These are phyloP conservation scores for Diplodia mutila DNA, from an alignment of 2,329 filamentous ascomycete species.

Conservation along the genomic window DNA sequence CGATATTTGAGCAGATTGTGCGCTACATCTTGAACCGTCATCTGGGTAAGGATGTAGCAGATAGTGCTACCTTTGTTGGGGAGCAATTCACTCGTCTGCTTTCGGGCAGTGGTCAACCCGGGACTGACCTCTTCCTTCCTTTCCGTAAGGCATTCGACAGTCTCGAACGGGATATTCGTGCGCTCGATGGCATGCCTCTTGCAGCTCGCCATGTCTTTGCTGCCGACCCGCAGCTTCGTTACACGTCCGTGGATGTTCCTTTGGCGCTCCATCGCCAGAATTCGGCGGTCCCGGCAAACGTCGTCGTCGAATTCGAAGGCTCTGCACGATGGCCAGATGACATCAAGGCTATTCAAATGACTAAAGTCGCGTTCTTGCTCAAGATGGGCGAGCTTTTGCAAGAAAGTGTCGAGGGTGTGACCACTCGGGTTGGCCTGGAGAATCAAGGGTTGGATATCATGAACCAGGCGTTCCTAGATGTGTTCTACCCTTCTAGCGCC, in stretches of 20 bases:
- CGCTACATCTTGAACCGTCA: slow-evolving; percentile 72
- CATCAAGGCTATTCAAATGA: slow-evolving; percentile 85
- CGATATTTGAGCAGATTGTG: slow-evolving; percentile 80
- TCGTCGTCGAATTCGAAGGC: slow-evolving; percentile 88
- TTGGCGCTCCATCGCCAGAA: slow-evolving; percentile 51
- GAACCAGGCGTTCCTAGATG: slow-evolving; percentile 82
- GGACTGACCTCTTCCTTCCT: slow-evolving; percentile 64
- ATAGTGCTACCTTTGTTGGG: slow-evolving; percentile 51
- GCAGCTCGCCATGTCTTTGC: slow-evolving; percentile 79
- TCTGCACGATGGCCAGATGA: slow-evolving; percentile 95
- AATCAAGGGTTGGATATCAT: slow-evolving; percentile 69
- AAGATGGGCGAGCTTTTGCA: slow-evolving; percentile 75
- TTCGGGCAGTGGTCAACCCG: slow-evolving; percentile 40
- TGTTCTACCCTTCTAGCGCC: slow-evolving; percentile 71
- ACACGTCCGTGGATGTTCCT: slow-evolving; percentile 65
- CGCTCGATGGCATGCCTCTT: slow-evolving; percentile 82
- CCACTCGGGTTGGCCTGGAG: slow-evolving; percentile 77
- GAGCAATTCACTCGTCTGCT: slow-evolving; percentile 53
- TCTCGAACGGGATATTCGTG: slow-evolving; percentile 77
- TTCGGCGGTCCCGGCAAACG: slow-evolving; percentile 65
- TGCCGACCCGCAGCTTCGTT: slow-evolving; percentile 73
- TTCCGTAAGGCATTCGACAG: slow-evolving; percentile 71
- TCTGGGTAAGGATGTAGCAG: slow-evolving; percentile 62
- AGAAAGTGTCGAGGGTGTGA: slow-evolving; percentile 62
- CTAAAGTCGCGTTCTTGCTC: slow-evolving; percentile 84